These are phyloP conservation scores for Scheffersomyces stambukii DNA, from an alignment of 1,139 yeast genomes.

Conservation along the genomic window DNA sequence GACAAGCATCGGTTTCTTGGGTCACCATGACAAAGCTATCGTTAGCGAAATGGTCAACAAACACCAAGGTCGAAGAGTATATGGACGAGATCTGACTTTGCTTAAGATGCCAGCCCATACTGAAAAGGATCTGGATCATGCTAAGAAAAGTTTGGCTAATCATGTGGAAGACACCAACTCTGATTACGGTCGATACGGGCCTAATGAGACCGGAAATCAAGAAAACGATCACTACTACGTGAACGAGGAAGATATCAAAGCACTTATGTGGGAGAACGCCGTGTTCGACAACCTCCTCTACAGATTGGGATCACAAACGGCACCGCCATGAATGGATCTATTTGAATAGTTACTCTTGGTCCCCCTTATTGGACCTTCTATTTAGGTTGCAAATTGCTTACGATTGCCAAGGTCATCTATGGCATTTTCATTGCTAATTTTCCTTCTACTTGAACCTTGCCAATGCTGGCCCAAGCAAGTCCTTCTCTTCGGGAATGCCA, in stretches of 20 bases:
- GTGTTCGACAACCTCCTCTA: constrained; percentile 15
- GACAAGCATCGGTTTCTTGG: constrained; percentile 15
- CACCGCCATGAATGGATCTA: neutral
- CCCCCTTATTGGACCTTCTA: constrained; percentile 4
- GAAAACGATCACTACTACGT: constrained; percentile 6
- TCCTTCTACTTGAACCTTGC: constrained; percentile 44
- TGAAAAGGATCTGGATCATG: constrained; percentile 1
- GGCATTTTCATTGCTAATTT: neutral
- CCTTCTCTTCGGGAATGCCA: constrained; percentile 53
- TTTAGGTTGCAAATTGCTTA: neutral
- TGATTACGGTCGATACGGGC: constrained; percentile 1
- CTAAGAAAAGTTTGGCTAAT: constrained; percentile 3
- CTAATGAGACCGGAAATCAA: neutral
- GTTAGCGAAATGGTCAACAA: constrained; percentile 9
- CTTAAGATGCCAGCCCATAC: neutral
- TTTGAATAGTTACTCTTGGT: too few relatives aligned
- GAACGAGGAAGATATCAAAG: constrained; percentile 15
- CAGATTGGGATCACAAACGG: constrained; percentile 6
- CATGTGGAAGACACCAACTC: constrained; percentile 4
- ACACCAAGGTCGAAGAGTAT: neutral
- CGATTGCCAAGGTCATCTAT: constrained; percentile 2
- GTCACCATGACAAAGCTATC: constrained; percentile 13
- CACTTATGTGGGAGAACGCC: constrained; percentile 22
- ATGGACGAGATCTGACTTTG: neutral
- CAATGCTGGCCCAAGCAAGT: constrained; percentile 52